Evolutionary conservation across 176 grass and related monocot species (phyloP).

Genomic region (Aegilops bicornis): DNA sequence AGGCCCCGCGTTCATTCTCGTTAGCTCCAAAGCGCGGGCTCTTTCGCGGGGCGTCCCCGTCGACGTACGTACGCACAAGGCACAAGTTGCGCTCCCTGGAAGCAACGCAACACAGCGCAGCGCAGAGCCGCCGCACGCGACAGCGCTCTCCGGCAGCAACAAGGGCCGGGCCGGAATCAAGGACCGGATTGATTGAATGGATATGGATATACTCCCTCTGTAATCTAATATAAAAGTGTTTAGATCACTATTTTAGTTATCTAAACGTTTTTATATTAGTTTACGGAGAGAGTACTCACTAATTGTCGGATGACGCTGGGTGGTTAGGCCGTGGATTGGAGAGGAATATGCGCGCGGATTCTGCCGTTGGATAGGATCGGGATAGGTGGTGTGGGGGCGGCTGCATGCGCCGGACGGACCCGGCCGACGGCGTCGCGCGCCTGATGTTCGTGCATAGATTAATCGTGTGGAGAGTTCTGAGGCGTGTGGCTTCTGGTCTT

Average conservation of each 20-base stretch:
- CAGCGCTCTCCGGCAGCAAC: neutral
- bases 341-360: slow-evolving; percentile 7
- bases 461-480: neutral
- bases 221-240: too few species aligned
- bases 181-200: neutral
- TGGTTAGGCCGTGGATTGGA: neutral
- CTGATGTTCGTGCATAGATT: too few species aligned
- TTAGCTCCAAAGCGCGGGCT: neutral
- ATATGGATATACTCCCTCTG: too few species aligned
- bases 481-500: neutral
- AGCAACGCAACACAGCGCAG: neutral
- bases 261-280: too few species aligned
- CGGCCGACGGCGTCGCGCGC: neutral
- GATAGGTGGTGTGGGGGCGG: neutral
- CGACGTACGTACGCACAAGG: neutral
- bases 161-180: neutral
- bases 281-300: too few species aligned
- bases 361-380: neutral
- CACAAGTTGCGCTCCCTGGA: neutral
- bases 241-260: too few species aligned
- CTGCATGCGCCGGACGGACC: too few species aligned
- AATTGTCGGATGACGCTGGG: neutral
- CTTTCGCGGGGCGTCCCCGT: slow-evolving; percentile 20
- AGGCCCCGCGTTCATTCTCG: neutral
- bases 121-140: neutral